phyloP scores from a whole-genome alignment of 2,329 filamentous ascomycete species.

The Acephala macrosclerotiorum region DNA sequence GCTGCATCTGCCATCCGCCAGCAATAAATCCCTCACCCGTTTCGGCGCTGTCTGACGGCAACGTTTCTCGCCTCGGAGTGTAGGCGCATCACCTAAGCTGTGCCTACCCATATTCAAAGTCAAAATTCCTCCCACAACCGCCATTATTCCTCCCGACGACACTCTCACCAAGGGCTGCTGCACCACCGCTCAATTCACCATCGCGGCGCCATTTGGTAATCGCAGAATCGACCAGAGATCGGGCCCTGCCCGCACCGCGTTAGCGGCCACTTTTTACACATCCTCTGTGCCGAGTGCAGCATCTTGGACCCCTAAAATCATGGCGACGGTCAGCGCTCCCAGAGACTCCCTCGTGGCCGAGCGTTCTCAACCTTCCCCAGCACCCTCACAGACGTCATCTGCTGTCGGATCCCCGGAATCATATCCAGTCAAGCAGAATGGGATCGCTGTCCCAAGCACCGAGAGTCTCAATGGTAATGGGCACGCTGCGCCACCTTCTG shows the following conservation, averaged over 20 bases:
- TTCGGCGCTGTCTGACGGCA: conserved; percentile 4
- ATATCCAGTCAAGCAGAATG: conserved; percentile 35
- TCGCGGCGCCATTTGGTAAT: background rate
- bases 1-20: background rate
- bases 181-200: conserved; percentile 1
- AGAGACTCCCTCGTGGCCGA: conserved; percentile 34
- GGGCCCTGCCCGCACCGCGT: conserved; percentile 39
- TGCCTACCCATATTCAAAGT: background rate
- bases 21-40: conserved; percentile 25
- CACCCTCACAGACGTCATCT: conserved; percentile 39
- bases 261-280: conserved; percentile 27
- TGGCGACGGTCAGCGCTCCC: conserved; percentile 40
- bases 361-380: conserved; percentile 36
- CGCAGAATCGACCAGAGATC: conserved; percentile 23
- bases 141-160: background rate
- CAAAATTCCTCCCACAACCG: background rate
- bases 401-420: conserved; percentile 37
- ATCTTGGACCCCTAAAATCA: conserved; percentile 25
- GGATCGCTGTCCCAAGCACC: conserved; percentile 35
- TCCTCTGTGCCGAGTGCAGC: conserved; percentile 18
- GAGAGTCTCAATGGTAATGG: conserved; percentile 41
- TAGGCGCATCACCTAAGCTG: conserved; percentile 9
- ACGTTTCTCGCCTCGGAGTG: conserved; percentile 10
- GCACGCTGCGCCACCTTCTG: conserved; percentile 40
- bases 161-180: background rate